Conservation (phyloP, 129 eudicot species). For the Pseudognaphalium luteoalbum region DNA sequence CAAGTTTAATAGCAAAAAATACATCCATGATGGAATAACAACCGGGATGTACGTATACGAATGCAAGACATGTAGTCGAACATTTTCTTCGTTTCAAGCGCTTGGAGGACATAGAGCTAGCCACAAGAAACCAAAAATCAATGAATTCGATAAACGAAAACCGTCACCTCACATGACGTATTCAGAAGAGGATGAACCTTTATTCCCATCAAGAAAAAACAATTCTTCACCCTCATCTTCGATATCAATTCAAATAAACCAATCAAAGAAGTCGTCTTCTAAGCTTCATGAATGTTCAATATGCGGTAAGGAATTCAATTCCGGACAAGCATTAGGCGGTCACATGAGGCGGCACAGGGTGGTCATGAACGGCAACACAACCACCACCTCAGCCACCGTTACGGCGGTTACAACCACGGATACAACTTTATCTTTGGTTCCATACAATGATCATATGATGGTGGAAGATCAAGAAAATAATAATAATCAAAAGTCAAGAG, state of each 20-base stretch:
- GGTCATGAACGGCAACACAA: constrained; percentile 1
- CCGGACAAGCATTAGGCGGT: constrained; percentile 98
- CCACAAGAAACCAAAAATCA: constrained; percentile 66
- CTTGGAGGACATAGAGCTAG: constrained; percentile 94
- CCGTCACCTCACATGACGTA: neutral
- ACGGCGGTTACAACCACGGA: constrained; percentile 23
- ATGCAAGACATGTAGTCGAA: constrained; percentile 77
- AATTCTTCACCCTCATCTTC: constrained; percentile 40
- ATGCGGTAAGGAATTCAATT: constrained; percentile 86
- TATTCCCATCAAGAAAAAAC: constrained; percentile 25
- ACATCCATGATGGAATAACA: constrained; percentile 26
- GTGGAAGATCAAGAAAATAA: constrained; percentile 14
- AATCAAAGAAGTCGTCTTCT: constrained; percentile 33
- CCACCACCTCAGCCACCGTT: constrained; percentile 10
- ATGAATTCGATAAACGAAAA: constrained; percentile 17
- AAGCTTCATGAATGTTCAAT: constrained; percentile 80
- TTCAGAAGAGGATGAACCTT: constrained; percentile 49
- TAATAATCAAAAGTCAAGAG: constrained; percentile 27
- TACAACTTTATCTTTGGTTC: constrained; percentile 45
- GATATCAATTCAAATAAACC: constrained; percentile 53
- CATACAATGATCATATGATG: constrained; percentile 10
- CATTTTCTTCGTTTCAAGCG: constrained; percentile 84
- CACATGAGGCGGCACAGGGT: constrained; percentile 96
- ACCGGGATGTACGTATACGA: constrained; percentile 57
- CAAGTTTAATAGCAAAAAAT: constrained; percentile 58